phyloP scores from a whole-genome alignment of 345 rosid species.

The Carallia brachiata region DNA sequence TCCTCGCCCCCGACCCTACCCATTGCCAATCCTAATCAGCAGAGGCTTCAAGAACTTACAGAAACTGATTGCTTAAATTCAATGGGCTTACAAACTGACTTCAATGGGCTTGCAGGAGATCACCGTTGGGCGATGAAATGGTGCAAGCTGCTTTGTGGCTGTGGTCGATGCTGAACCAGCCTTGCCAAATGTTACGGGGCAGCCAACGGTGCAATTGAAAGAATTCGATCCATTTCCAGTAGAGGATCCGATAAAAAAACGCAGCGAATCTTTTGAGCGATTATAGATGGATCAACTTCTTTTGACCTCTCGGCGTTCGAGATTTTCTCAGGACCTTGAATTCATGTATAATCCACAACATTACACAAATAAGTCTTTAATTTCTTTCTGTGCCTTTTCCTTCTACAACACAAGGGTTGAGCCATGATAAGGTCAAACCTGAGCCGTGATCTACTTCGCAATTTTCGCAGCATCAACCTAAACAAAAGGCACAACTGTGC shows the following conservation, averaged over 20 bases:
- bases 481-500: no score
- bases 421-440: no score
- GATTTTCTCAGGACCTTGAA: constrained; percentile 36
- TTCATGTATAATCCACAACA: neutral
- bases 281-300: constrained; percentile 38
- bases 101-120: constrained; percentile 25
- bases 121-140: constrained; percentile 39
- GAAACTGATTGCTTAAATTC: constrained; percentile 22
- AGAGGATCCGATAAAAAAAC: constrained; percentile 36
- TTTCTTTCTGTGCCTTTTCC: no score
- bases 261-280: constrained; percentile 40
- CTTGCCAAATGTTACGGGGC: constrained; percentile 23
- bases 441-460: no score
- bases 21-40: no score
- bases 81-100: constrained; percentile 31
- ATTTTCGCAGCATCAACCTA: no score
- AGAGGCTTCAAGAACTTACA: constrained; percentile 16
- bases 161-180: constrained; percentile 28
- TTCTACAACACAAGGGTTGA: no score
- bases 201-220: constrained; percentile 24
- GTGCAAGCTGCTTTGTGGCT: constrained; percentile 34
- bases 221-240: constrained; percentile 27
- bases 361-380: no score
- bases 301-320: constrained; percentile 55
- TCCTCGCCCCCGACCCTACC: no score